Percentiles rank a stretch among this genome's conserved stretches.
These are phyloP conservation scores for Datura wrightii DNA, from an alignment of 257 asterid genomes.

Conservation along the genomic window DNA sequence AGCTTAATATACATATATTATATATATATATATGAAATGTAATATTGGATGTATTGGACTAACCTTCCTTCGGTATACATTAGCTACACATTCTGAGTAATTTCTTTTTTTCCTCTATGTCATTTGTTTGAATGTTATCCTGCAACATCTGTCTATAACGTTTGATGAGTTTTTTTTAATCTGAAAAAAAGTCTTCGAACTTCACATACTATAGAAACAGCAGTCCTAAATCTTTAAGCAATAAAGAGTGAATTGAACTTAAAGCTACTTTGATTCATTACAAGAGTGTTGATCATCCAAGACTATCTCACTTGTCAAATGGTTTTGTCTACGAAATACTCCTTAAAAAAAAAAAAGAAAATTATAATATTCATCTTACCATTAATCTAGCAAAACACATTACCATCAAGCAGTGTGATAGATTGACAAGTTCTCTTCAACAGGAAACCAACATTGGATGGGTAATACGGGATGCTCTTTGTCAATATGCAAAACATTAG, in stretches of 20 bases:
- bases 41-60: too few species aligned
- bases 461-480: not conserved
- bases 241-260: not conserved
- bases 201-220: not conserved
- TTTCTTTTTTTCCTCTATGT: too few species aligned
- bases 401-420: not conserved
- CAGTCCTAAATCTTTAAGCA: not conserved
- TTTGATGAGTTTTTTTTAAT: not conserved
- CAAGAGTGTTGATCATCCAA: not conserved
- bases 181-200: not conserved
- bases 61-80: too few species aligned
- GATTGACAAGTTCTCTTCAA: not conserved
- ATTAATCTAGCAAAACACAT: not conserved
- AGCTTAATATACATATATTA: too few species aligned
- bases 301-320: not conserved
- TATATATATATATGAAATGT: too few species aligned
- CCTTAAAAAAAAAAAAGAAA: not conserved
- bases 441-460: not conserved
- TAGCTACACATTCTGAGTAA: too few species aligned
- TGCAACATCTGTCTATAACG: not conserved
- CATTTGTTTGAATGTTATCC: not conserved
- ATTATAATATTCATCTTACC: not conserved
- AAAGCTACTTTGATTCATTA: not conserved
- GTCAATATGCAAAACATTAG: conserved; percentile 18
- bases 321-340: not conserved